A percentile compares a stretch with the other conserved stretches of the same genome.
Evolutionary conservation across 2,329 filamentous ascomycete species (phyloP).

Genomic region (Parafenestella ontariensis): DNA sequence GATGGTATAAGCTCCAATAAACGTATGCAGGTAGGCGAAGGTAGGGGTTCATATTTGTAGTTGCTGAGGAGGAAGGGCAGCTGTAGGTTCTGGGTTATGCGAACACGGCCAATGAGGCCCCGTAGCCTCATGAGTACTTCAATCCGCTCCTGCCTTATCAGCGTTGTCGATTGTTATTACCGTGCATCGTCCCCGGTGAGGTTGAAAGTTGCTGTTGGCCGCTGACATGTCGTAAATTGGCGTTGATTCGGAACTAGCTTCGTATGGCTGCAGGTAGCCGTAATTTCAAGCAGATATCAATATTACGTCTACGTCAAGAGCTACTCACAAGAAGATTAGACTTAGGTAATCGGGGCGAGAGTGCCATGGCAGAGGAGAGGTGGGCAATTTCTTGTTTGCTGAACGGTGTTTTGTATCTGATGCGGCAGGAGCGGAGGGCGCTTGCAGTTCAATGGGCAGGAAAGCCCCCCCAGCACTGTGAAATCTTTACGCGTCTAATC

Average conservation of each 20-base stretch:
- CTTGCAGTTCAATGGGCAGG: background rate
- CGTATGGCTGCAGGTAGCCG: background rate
- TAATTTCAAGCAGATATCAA: background rate
- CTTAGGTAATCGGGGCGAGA: no score
- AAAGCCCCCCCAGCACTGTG: background rate
- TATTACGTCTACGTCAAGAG: no score
- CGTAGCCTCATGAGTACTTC: slow-evolving; percentile 25
- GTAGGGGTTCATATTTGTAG: slow-evolving; percentile 29
- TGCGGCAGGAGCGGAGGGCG: no score
- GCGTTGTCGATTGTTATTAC: background rate
- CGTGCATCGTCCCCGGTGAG: background rate
- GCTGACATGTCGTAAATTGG: background rate
- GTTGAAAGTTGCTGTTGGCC: background rate
- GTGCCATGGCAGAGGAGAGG: no score
- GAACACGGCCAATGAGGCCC: slow-evolving; percentile 20
- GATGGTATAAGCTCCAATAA: slow-evolving; percentile 27
- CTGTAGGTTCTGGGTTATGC: slow-evolving; percentile 18
- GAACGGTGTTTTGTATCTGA: no score
- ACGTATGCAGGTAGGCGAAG: slow-evolving; percentile 27
- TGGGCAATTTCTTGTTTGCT: no score
- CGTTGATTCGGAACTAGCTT: background rate
- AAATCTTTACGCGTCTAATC: background rate
- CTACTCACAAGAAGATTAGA: background rate
- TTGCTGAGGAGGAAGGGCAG: slow-evolving; percentile 19
- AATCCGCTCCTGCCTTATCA: background rate